Base-by-base conservation (phyloP, 2,329 filamentous ascomycete genomes). In the Talaromyces verruculosus region DNA sequence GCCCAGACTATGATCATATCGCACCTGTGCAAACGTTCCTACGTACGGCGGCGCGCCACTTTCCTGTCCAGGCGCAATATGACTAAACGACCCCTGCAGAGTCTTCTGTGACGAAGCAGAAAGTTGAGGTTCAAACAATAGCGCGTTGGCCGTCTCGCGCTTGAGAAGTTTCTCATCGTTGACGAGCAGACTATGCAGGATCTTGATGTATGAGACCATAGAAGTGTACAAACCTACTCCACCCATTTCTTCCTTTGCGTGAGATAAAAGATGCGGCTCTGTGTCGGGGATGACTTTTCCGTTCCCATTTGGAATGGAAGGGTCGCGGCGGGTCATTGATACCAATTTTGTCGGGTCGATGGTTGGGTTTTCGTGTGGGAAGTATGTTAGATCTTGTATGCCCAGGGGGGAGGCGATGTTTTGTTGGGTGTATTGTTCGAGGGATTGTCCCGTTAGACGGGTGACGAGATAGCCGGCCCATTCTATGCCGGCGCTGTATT, bases 101-200 rank as follows among this genome's bases (percentile, higher is more conserved):
- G 37, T 4, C 7, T 47, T 25, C n/a, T 58, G 64, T 4, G 64
- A 33, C 11, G 47, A 19, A 5, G 64, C 15, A 0, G 64, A 57
- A 5, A 65, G 49, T 8, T 65, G 64, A 37, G 64, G 64, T 35
- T 65, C 47, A 33, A 65, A 62, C 15, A 65, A 30, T 13, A 55
- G n/a, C 17, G 11, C 33, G 28, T 61, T 49, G 1, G 45, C 59
- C n/a, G 59, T 62, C 19, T 65, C 28, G 2, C 6, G 30, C 22
- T 47, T 58, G n/a, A 65, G 30, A 1, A 65, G 7, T 28, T 62
- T 65, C 28, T 47, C 64, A 11, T 65, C 64, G 41, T 65, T 55
- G 1, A 25, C 22, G 2, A 65, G 59, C 1, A 65, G 22, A 33
- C 64, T 65, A 15, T 62, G 39, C 59, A 65, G 11, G 19, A 65